These are phyloP conservation scores for Leccinum longicurvipes DNA, from an alignment of 768 basidiomycete genomes.

Conservation along the genomic window DNA sequence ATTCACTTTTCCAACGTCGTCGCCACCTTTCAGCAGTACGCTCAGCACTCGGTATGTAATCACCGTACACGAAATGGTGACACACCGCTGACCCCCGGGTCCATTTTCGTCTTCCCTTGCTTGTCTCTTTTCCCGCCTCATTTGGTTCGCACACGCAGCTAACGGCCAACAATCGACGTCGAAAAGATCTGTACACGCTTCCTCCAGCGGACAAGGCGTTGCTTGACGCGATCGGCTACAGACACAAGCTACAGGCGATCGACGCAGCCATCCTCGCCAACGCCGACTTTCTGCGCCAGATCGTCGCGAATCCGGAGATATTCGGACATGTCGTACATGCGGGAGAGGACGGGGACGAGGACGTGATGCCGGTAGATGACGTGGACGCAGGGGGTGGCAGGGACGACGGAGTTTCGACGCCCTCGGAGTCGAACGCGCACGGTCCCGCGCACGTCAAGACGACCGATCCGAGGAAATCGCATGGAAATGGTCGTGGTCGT, in stretches of 20 bases:
- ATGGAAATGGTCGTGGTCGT: not conserved
- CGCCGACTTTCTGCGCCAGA: constrained; percentile 68
- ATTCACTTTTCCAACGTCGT: constrained; percentile 75
- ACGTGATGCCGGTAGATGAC: constrained; percentile 16
- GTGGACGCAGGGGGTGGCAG: not conserved
- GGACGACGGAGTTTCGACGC: not conserved
- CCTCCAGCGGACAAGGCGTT: constrained; percentile 67
- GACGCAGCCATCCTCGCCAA: constrained; percentile 81
- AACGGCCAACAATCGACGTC: constrained; percentile 57
- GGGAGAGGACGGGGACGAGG: constrained; percentile 13
- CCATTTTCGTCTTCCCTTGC: not conserved
- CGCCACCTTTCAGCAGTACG: constrained; percentile 71
- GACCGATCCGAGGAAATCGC: constrained; percentile 10
- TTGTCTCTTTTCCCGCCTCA: too few species aligned
- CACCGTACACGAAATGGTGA: not conserved
- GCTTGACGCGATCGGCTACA: constrained; percentile 67
- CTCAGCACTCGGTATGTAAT: constrained; percentile 51
- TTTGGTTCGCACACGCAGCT: constrained; percentile 34
- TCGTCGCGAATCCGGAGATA: constrained; percentile 76
- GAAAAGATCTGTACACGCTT: constrained; percentile 76
- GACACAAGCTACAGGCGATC: constrained; percentile 71
- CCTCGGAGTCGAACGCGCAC: constrained; percentile 28
- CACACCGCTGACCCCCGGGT: not conserved
- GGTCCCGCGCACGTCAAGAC: constrained; percentile 15
- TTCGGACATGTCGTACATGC: constrained; percentile 53